Evolutionary conservation across 306 rosid species (phyloP), one percentile per base, ranked within the genome.

Genomic region (Cicer cuneatum): DNA sequence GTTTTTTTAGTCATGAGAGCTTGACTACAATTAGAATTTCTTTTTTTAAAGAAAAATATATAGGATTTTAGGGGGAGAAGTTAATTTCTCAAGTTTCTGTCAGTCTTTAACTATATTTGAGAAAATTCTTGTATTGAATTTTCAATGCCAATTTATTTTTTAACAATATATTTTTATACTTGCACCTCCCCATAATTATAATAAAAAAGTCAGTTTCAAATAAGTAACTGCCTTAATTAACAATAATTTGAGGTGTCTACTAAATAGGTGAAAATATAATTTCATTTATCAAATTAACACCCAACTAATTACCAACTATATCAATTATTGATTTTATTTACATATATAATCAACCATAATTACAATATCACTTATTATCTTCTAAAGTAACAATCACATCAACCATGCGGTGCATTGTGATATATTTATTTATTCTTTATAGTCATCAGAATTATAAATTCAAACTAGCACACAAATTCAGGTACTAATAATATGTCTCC

Each of bases 1-100:
- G 63, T 42, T 42, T 46, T 57, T 46, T 59, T 51, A 65, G 92
- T 89, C 91, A 85, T 83, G 86, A 88, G 79, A 72, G 87, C 67
- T 85, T 91, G 96, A 83, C 93, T 80, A 71, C 37, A 54, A 7
- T 21, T 51, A 29, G 6, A 37, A 10, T 39, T 60, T 19, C 43
- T 29, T 19, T 53, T 21, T 21, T 18, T 6, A 7, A 13, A 33
- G 8, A 18, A 1, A 7, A 16, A 13, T 7, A 62, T 5, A 67
- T 19, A 60, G 43, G 10, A 14, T 6, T 29, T 29, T 47, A 66
- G 41, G 18, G 51, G 64, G 75, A 64, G 66, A 75, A 59, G 57
- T 65, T 45, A 75, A 12, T 65, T 75, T 83, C 71, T 79, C 72
- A 10, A 42, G n/a, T 42, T 57, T 83, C 13, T 13, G 11, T 7